A percentile compares a stretch with the other conserved stretches of the same genome.
These are phyloP conservation scores for Parasitella parasitica DNA, from an alignment of 371 early-diverging fungal species.

Conservation along the genomic window DNA sequence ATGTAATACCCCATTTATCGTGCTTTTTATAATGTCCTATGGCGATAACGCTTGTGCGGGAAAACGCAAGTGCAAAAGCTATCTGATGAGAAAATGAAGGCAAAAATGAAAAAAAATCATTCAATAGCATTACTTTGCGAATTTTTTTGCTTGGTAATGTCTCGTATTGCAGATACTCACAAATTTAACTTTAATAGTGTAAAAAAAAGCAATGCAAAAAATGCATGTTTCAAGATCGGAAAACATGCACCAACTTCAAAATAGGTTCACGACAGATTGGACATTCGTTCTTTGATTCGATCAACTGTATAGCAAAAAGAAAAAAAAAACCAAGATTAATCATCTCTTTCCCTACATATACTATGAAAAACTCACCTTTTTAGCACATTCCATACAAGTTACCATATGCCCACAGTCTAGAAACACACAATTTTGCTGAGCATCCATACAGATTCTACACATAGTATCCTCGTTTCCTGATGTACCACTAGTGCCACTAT, in stretches of 20 bases:
- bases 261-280: slow-evolving; percentile 65
- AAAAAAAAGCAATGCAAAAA: neutral
- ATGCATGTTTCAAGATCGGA: slow-evolving; percentile 21
- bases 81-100: no score
- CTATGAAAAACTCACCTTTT: slow-evolving; percentile 44
- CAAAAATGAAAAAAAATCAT: no score
- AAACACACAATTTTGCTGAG: slow-evolving; percentile 63
- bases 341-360: no score
- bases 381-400: slow-evolving; percentile 63
- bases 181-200: no score
- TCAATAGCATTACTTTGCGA: no score
- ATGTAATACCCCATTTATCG: no score
- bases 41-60: no score
- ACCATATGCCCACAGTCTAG: slow-evolving; percentile 63
- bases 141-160: no score
- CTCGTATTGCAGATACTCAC: no score
- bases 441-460: slow-evolving; percentile 62
- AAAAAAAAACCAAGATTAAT: neutral
- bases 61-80: no score
- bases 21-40: no score
- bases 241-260: slow-evolving; percentile 51
- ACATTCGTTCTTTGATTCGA: slow-evolving; percentile 55
- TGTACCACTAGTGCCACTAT: neutral
- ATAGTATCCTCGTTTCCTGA: slow-evolving; percentile 36
- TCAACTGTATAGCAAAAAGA: slow-evolving; percentile 28